Base-by-base conservation (phyloP, 73 alveolate genomes). In the Tetrahymena borealis region DNA sequence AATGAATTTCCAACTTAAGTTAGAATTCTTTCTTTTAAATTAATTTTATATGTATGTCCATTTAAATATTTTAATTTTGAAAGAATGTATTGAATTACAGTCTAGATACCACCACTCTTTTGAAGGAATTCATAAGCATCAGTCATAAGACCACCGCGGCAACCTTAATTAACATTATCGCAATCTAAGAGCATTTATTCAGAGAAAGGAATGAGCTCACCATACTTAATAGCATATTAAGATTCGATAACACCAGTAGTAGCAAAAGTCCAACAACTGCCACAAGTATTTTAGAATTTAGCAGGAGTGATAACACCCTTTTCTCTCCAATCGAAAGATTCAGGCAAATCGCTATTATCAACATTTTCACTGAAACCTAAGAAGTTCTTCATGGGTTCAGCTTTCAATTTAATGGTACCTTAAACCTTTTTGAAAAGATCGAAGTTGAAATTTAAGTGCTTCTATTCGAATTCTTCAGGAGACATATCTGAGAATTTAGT, bases 241-340 rank as follows among this genome's bases (percentile, higher is more conserved):
- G 91, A 85, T 42, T 92, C 95, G 31, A 92, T 11, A 2, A 39
- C 91, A 13, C 93, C 95, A 24, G 94, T 96, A 0, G 98, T 90
- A 42, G 99, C 92, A 94, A 98, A 98, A 8, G 99, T 97, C 99
- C 99, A 98, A 94, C 99, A 96, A 32, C 98, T 92, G 32, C 98
- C 99, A 33, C 99, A 97, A 32, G 93, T 38, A 32, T 98, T 98
- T 94, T 98, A 97, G 91, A 97, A 96, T 79, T 95, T 94, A 12
- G 96, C 99, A 3, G 96, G 96, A 39, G 95, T 90, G 32, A 97
- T 96, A 8, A 39, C 94, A 0, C 97, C 97, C 78, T 91, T 42
- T 12, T 90, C 94, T 91, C 97, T 96, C 99, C 98, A 97, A 94
- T 97, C 99, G 13, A 39, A 28, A 12, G 90, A 42, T 78, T 78